phyloP scores from a whole-genome alignment of 164 flowering plant species.

The Cinnamomum micranthum region DNA sequence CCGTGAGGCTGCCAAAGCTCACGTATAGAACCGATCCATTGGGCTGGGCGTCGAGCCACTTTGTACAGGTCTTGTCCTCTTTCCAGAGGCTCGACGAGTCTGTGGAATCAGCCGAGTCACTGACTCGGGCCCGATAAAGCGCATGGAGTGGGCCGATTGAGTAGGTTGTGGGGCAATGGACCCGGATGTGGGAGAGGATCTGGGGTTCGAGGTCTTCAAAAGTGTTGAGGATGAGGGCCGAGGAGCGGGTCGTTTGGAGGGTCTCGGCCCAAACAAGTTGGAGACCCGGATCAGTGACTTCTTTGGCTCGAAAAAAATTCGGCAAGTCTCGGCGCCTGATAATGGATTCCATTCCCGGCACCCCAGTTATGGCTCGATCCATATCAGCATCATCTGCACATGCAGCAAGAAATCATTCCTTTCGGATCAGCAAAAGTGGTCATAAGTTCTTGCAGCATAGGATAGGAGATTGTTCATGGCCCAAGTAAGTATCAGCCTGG shows the following conservation, averaged over 20 bases:
- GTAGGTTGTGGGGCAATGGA: conserved; percentile 13
- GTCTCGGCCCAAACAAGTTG: conserved; percentile 13
- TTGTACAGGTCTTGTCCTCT: conserved; percentile 41
- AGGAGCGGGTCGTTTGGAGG: conserved; percentile 10
- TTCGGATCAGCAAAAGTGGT: neutral
- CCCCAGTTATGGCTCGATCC: conserved; percentile 16
- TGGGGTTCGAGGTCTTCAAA: conserved; percentile 29
- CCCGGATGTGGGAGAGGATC: conserved; percentile 19
- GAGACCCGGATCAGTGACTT: conserved; percentile 8
- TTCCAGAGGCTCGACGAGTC: conserved; percentile 19
- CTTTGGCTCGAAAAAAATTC: conserved; percentile 20
- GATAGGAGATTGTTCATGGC: too few relatives aligned
- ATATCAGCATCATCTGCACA: conserved; percentile 18
- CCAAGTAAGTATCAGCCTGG: too few relatives aligned
- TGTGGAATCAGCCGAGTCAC: neutral
- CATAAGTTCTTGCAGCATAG: neutral
- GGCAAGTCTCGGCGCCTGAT: conserved; percentile 34
- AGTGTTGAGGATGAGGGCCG: conserved; percentile 29
- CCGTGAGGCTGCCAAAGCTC: conserved; percentile 48
- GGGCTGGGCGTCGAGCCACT: conserved; percentile 46
- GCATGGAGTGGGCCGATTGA: conserved; percentile 30
- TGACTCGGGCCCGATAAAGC: conserved; percentile 6
- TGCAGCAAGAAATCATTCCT: too few relatives aligned
- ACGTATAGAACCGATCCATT: conserved; percentile 47
- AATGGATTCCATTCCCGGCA: conserved; percentile 30